Evolutionary conservation across 768 basidiomycete genomes (phyloP).

Genomic region (Amanita thiersii): DNA sequence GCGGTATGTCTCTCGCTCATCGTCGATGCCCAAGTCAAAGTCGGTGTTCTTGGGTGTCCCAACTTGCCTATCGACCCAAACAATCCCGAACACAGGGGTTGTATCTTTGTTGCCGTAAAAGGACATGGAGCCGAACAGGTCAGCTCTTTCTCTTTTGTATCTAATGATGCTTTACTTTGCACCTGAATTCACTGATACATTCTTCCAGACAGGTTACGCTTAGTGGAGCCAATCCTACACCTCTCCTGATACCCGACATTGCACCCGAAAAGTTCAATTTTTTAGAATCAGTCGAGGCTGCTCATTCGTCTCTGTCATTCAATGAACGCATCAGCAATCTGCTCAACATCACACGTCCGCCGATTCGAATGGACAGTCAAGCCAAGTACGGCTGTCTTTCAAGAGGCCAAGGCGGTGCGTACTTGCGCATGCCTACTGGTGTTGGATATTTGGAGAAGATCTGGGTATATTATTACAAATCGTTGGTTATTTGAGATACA

Average conservation of each 20-base stretch:
- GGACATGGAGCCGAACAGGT: conserved; percentile 81
- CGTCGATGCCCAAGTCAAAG: conserved; percentile 65
- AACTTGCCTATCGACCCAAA: conserved; percentile 63
- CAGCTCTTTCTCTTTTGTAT: conserved; percentile 6
- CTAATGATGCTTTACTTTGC: neutral
- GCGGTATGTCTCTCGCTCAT: conserved; percentile 87
- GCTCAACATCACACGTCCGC: conserved; percentile 55
- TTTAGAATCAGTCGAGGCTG: conserved; percentile 89
- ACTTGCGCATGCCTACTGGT: conserved; percentile 73
- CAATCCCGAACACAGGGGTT: conserved; percentile 58
- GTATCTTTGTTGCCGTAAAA: conserved; percentile 79
- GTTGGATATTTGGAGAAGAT: conserved; percentile 88
- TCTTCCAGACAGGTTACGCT: conserved; percentile 39
- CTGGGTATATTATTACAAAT: conserved; percentile 53
- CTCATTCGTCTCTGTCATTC: conserved; percentile 85
- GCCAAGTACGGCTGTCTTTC: conserved; percentile 89
- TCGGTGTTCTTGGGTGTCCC: conserved; percentile 89
- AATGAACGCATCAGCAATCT: conserved; percentile 64
- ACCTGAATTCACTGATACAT: conserved; percentile 3
- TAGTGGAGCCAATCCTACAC: conserved; percentile 35
- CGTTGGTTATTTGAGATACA: neutral
- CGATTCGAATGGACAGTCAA: conserved; percentile 90
- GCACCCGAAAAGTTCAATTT: conserved; percentile 47
- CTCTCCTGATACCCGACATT: conserved; percentile 46
- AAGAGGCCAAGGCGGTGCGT: conserved; percentile 79